Evolutionary conservation across 192 early-diverging fungal genomes (phyloP).

Genomic region (Obelidium mucronatum): DNA sequence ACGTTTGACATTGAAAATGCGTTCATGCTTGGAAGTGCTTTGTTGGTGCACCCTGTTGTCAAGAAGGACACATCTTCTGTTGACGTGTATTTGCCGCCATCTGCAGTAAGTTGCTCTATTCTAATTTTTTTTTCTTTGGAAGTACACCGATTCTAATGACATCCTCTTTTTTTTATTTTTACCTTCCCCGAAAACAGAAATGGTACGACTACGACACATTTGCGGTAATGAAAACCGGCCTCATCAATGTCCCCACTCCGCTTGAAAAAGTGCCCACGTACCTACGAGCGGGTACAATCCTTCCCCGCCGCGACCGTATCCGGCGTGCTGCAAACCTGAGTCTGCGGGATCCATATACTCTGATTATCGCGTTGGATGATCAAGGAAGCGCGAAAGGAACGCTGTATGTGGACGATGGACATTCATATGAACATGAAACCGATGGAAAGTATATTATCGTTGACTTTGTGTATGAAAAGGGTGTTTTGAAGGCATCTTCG

Average conservation of each 20-base stretch:
- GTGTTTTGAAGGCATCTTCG: slow-evolving; percentile 34
- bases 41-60: slow-evolving; percentile 78
- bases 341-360: slow-evolving; percentile 88
- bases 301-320: slow-evolving; percentile 84
- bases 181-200: slow-evolving; percentile 9
- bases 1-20: slow-evolving; percentile 86
- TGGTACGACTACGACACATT: slow-evolving; percentile 79
- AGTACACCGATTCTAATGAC: not conserved
- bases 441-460: slow-evolving; percentile 74
- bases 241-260: slow-evolving; percentile 55
- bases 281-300: slow-evolving; percentile 88
- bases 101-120: slow-evolving; percentile 57
- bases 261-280: slow-evolving; percentile 85
- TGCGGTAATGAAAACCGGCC: slow-evolving; percentile 40
- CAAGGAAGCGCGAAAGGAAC: slow-evolving; percentile 73
- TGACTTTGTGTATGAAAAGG: slow-evolving; percentile 58
- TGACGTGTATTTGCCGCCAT: slow-evolving; percentile 75
- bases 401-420: slow-evolving; percentile 95
- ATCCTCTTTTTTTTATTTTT: slow-evolving; percentile 18
- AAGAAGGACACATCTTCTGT: slow-evolving; percentile 63
- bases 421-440: slow-evolving; percentile 69
- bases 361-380: slow-evolving; percentile 80
- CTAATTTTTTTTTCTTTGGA: slow-evolving; percentile 2
- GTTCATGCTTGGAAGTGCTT: slow-evolving; percentile 87
- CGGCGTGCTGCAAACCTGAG: slow-evolving; percentile 83